Percentiles rank a stretch among this genome's conserved stretches.
These are phyloP conservation scores for Aspergillus unguis DNA, from an alignment of 2,329 filamentous ascomycete genomes.

Conservation along the genomic window DNA sequence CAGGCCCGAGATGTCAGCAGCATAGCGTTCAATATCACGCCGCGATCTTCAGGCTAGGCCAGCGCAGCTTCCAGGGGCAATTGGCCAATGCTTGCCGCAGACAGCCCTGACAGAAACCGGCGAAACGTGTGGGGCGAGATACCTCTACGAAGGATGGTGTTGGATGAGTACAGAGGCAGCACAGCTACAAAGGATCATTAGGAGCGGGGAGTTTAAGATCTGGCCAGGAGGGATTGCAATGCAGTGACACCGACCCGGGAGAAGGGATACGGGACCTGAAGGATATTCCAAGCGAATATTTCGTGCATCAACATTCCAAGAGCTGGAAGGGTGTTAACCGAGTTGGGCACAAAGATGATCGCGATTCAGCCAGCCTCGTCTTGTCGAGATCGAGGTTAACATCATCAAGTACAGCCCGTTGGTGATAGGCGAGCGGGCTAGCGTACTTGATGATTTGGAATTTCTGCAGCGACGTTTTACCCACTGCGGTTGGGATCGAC, in stretches of 20 bases:
- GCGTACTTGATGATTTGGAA: slow-evolving; percentile 23
- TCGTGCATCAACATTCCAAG: slow-evolving; percentile 12
- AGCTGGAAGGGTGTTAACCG: neutral
- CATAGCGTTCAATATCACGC: neutral
- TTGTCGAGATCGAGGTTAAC: neutral
- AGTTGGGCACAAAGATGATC: neutral
- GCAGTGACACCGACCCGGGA: neutral
- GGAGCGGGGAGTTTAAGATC: too few species aligned
- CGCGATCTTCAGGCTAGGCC: slow-evolving; percentile 14
- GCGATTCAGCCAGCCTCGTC: slow-evolving; percentile 9
- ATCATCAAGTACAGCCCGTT: too few species aligned
- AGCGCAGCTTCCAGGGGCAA: slow-evolving; percentile 11
- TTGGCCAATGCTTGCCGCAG: slow-evolving; percentile 20
- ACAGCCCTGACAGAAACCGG: slow-evolving; percentile 26
- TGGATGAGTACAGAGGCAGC: too few species aligned
- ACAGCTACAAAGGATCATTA: too few species aligned
- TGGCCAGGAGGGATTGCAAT: too few species aligned
- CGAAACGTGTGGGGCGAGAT: slow-evolving; percentile 18
- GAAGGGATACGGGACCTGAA: slow-evolving; percentile 6
- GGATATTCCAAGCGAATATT: slow-evolving; percentile 14
- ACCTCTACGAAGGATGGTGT: too few species aligned
- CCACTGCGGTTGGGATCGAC: slow-evolving; percentile 17
- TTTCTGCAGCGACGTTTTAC: slow-evolving; percentile 18
- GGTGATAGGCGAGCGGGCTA: neutral
- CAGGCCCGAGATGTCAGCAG: slow-evolving; percentile 4